phyloP scores from a whole-genome alignment of 805 yeast genomes.

The Teunomyces barrocoloradensis region DNA sequence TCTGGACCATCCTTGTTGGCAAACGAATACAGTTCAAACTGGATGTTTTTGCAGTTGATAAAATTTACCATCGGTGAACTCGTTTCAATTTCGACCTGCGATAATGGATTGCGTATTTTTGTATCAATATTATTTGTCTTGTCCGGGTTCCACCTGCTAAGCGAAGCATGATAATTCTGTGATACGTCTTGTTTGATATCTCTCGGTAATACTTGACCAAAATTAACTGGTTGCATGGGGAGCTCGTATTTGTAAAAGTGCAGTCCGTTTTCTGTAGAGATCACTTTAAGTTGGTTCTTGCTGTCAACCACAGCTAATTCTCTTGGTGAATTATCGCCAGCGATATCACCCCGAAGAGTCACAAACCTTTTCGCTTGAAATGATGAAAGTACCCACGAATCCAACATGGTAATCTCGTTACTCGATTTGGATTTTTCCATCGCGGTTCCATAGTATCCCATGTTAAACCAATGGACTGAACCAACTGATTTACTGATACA shows the following conservation, averaged over 20 bases:
- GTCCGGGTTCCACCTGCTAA: not conserved
- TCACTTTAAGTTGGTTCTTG: slow-evolving; percentile 27
- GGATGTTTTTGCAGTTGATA: slow-evolving; percentile 28
- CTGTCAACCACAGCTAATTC: slow-evolving; percentile 36
- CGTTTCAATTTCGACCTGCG: slow-evolving; percentile 58
- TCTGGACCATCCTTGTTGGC: slow-evolving; percentile 13
- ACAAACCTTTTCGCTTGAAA: slow-evolving; percentile 26
- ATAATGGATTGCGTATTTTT: slow-evolving; percentile 30
- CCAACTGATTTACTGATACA: slow-evolving; percentile 55
- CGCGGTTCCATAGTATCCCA: slow-evolving; percentile 37
- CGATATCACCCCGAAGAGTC: slow-evolving; percentile 19
- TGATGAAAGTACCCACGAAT: slow-evolving; percentile 49
- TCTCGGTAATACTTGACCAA: not conserved
- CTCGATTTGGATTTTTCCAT: slow-evolving; percentile 13
- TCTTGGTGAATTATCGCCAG: slow-evolving; percentile 10
- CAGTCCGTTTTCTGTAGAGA: slow-evolving; percentile 38
- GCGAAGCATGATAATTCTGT: not conserved
- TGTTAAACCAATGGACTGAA: slow-evolving; percentile 59
- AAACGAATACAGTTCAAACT: slow-evolving; percentile 28
- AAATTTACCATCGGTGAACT: slow-evolving; percentile 39
- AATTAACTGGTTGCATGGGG: slow-evolving; percentile 27
- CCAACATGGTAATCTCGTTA: slow-evolving; percentile 9
- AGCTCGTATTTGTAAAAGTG: slow-evolving; percentile 40
- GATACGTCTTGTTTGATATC: not conserved
- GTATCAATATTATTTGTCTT: not conserved